Base-by-base conservation (phyloP, 2,329 filamentous ascomycete species). In the Ceratocystiopsis minuta region DNA sequence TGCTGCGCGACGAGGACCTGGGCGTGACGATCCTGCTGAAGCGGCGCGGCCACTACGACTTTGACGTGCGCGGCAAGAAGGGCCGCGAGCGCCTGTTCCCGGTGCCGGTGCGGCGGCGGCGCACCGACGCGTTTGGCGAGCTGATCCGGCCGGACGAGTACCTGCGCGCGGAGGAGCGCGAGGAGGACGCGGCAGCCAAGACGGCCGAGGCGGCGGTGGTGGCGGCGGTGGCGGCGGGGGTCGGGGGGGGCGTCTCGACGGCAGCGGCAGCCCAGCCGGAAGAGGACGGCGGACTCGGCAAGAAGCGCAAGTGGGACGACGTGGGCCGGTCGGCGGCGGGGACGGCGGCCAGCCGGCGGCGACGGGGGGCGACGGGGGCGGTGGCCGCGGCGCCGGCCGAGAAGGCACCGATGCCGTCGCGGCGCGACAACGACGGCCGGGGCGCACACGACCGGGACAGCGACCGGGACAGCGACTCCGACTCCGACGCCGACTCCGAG, bases 271-370 rank as follows among this genome's bases (percentile, higher is more conserved):
- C 34, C n/a, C 18, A 34, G 13, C 16, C 17, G n/a, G 16, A 67
- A 24, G 60, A 62, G 31, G 67, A 79, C 48, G 73, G 74, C 40
- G 72, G 72, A 37, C 69, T 94, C 16, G 90, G 88, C 16, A 87
- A 88, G 63, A 98, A 98, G 61, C 75, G 90, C 46, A 92, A 85
- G 58, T 96, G 88, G 85, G 83, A 88, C 49, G 85, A 92, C 46
- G 62, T 73, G 17, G 67, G 63, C 3, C 63, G 11, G 12, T 16
- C 13, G 3, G 15, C 31, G 16, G 10, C 36, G 28, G 34, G 20
- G 33, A 35, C 17, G 17, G 20, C 34, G 18, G 67, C 50, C 87
- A 83, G 55, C 72, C 37, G 20, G 34, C 24, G 16, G 16, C 20
- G 37, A 18, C 11, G 34, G 55, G 31, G 31, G 11, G 31, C 3